A percentile compares a stretch with the other conserved stretches of the same genome.
Evolutionary conservation across 2,329 filamentous ascomycete genomes (phyloP).

Genomic region (Atkinsonella texensis): DNA sequence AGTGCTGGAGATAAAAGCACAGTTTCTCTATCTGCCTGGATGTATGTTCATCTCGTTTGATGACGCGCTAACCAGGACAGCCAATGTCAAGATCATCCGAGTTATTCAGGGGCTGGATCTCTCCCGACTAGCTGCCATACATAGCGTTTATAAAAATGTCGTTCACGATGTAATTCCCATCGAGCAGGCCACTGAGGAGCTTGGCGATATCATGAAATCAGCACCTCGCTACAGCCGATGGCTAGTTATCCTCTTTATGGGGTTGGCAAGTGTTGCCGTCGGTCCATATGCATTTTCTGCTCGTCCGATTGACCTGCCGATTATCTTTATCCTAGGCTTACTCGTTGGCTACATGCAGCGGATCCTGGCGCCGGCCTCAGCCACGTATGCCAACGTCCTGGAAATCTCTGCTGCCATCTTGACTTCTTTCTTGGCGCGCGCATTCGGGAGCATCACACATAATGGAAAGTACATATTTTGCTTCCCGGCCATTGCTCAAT

Average conservation of each 20-base stretch:
- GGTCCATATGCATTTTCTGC: constrained; percentile 66
- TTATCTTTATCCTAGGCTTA: constrained; percentile 58
- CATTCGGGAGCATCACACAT: constrained; percentile 44
- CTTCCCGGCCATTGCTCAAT: constrained; percentile 52
- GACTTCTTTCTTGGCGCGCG: constrained; percentile 49
- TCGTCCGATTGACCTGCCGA: constrained; percentile 57
- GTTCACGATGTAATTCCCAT: constrained; percentile 48
- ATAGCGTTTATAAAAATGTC: constrained; percentile 52
- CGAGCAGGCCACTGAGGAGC: constrained; percentile 40
- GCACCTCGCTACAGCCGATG: constrained; percentile 40
- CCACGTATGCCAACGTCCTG: constrained; percentile 54
- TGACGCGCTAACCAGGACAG: constrained; percentile 51
- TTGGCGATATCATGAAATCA: constrained; percentile 40
- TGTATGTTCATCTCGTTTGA: constrained; percentile 91
- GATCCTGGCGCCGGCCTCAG: constrained; percentile 54
- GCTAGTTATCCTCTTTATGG: constrained; percentile 51
- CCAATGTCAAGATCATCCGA: constrained; percentile 53
- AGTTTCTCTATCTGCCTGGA: constrained; percentile 78
- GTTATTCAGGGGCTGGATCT: constrained; percentile 45
- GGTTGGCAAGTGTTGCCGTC: constrained; percentile 57
- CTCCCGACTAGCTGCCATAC: constrained; percentile 46
- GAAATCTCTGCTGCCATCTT: constrained; percentile 49
- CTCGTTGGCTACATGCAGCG: constrained; percentile 59
- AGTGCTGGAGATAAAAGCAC: constrained; percentile 72
- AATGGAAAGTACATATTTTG: constrained; percentile 40